phyloP scores from a whole-genome alignment of 495 filamentous ascomycete genomes.

The Penicillium dipodomyicola region DNA sequence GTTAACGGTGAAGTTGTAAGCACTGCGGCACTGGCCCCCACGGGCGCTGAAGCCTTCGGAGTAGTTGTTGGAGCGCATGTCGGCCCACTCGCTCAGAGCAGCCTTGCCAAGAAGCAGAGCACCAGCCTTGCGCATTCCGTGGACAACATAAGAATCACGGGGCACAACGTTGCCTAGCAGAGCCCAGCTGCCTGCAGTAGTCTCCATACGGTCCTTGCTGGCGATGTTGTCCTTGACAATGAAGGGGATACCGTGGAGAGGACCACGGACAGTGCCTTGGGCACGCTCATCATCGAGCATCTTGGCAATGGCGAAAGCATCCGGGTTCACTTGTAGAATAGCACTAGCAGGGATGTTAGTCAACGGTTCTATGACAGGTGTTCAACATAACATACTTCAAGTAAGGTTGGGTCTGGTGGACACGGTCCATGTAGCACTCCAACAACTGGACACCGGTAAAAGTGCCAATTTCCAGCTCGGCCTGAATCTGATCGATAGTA shows the following conservation, averaged over 20 bases:
- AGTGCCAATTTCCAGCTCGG: constrained; percentile 34
- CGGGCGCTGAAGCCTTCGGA: constrained; percentile 66
- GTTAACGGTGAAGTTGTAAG: constrained; percentile 69
- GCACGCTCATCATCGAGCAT: constrained; percentile 57
- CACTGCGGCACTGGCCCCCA: constrained; percentile 62
- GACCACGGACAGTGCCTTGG: constrained; percentile 52
- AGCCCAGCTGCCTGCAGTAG: constrained; percentile 57
- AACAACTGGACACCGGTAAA: constrained; percentile 51
- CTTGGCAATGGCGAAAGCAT: constrained; percentile 56
- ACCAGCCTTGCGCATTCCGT: constrained; percentile 59
- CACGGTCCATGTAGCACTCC: constrained; percentile 53
- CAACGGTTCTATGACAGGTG: background rate
- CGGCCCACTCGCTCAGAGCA: constrained; percentile 70
- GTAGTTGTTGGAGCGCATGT: constrained; percentile 69
- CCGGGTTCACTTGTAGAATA: constrained; percentile 61
- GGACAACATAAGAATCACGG: constrained; percentile 61
- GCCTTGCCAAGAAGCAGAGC: constrained; percentile 69
- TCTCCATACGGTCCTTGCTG: constrained; percentile 67
- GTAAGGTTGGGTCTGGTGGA: constrained; percentile 54
- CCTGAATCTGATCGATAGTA: constrained; percentile 55
- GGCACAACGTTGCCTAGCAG: constrained; percentile 64
- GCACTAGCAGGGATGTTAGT: constrained; percentile 32
- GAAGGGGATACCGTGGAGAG: constrained; percentile 71
- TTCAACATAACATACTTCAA: constrained; percentile 50
- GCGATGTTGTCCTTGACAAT: constrained; percentile 76